Base-by-base conservation (phyloP, 352 stramenopile species). In the Phytophthora citrophthora region DNA sequence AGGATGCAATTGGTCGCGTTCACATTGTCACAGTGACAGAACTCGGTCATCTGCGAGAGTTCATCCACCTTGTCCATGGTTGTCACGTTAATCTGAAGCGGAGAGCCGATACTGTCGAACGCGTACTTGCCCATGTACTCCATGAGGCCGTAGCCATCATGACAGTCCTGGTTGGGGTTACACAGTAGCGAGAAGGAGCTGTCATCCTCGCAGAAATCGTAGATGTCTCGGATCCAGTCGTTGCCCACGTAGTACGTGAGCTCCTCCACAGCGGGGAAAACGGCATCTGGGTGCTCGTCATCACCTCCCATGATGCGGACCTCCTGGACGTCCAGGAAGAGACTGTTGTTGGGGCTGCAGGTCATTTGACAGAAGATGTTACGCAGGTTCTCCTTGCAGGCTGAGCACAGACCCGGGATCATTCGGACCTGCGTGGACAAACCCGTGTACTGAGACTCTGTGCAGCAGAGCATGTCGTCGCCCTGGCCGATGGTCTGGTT, bases 331-430 rank as follows among this genome's bases (percentile, higher is more conserved):
- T 86, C 75, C 11, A 88, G 48, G 58, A 90, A 88, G 48, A 86
- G 68, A 9, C 74, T 82, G 66, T 90, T 87, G 68, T 82, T 87
- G 13, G 81, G 81, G 54, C 74, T 86, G 61, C 81, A 90, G 24
- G 81, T 79, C 54, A 87, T 83, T 48, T 86, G 74, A 40, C 81
- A 90, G 55, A 81, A 87, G 20, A 88, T 72, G 61, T 90, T 87
- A 57, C 79, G 81, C 54, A 90, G 68, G 38, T 88, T 86, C 36
- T 85, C 66, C 61, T 90, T 88, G 49, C 79, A 88, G 8, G 78
- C 59, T 12, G 78, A 79, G 51, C 81, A 90, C 27, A 81, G 59
- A 10, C 81, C 79, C 2, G 72, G 70, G 41, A 90, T 87, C 79
- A 84, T 84, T 4, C 73, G 74, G 16, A 88, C 74, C 49, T 90